These are phyloP conservation scores for Acacia melanoxylon DNA, from an alignment of 306 rosid species.

Conservation along the genomic window DNA sequence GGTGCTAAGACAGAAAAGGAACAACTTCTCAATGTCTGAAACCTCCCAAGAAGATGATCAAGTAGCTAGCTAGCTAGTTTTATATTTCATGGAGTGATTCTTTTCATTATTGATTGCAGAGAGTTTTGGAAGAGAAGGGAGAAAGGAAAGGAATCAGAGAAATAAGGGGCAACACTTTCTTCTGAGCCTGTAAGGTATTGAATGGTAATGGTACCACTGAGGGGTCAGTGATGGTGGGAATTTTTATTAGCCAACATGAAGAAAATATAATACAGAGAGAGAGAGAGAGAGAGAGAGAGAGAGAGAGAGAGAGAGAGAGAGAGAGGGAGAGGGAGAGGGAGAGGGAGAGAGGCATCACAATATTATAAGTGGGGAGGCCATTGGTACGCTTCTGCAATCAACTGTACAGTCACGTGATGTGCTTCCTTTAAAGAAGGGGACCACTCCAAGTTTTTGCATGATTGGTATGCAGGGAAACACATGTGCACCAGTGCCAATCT, in stretches of 20 bases:
- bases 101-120: constrained; percentile 34
- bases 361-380: constrained; percentile 36
- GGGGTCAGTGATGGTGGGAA: constrained; percentile 22
- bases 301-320: background rate
- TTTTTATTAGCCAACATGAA: constrained; percentile 25
- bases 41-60: constrained; percentile 12
- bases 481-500: constrained; percentile 62
- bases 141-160: background rate
- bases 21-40: constrained; percentile 57
- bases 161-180: background rate
- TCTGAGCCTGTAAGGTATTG: constrained; percentile 24
- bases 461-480: constrained; percentile 74
- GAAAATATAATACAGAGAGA: constrained; percentile 20
- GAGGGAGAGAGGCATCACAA: constrained; percentile 16
- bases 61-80: constrained; percentile 22
- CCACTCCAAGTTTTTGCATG: constrained; percentile 69
- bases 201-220: constrained; percentile 18
- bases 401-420: constrained; percentile 64
- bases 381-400: constrained; percentile 40
- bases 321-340: background rate
- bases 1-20: constrained; percentile 51
- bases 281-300: background rate
- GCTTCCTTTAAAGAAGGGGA: constrained; percentile 64
- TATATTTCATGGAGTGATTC: constrained; percentile 35
- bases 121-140: constrained; percentile 8